A percentile compares a stretch with the other conserved stretches of the same genome.
phyloP scores from a whole-genome alignment of 768 basidiomycete species.

The Phylloporus sp. region DNA sequence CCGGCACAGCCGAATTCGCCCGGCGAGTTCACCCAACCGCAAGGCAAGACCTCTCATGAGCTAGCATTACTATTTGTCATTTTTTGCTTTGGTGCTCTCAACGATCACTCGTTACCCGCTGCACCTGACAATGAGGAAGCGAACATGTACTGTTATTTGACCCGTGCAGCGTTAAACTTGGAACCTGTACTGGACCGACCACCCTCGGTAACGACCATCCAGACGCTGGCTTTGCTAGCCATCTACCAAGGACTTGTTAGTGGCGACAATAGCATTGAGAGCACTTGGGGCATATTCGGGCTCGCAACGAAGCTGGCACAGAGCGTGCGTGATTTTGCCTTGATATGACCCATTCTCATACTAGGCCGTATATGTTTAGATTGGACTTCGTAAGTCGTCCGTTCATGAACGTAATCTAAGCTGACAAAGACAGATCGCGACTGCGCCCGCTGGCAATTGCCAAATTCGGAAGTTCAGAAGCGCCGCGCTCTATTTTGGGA shows the following conservation, averaged over 20 bases:
- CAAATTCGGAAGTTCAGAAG: conserved; percentile 62
- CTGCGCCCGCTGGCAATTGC: conserved; percentile 63
- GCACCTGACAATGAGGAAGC: conserved; percentile 50
- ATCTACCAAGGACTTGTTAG: conserved; percentile 67
- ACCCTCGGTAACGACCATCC: conserved; percentile 66
- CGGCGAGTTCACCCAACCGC: conserved; percentile 6
- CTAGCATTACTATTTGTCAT: conserved; percentile 59
- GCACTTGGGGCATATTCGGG: conserved; percentile 63
- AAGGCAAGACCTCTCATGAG: conserved; percentile 46
- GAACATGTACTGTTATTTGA: conserved; percentile 52
- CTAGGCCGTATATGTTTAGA: conserved; percentile 32
- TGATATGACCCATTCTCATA: background rate
- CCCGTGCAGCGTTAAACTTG: conserved; percentile 59
- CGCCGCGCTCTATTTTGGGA: conserved; percentile 71
- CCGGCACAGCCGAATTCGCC: conserved; percentile 3
- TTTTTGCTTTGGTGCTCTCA: conserved; percentile 58
- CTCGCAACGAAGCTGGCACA: conserved; percentile 62
- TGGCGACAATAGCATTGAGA: conserved; percentile 65
- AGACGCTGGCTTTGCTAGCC: conserved; percentile 60
- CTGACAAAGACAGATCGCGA: conserved; percentile 55
- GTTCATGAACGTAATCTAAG: background rate
- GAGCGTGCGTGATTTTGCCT: conserved; percentile 44
- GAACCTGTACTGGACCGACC: conserved; percentile 68
- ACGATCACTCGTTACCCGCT: conserved; percentile 47
- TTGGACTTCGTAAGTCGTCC: conserved; percentile 57